phyloP scores from a whole-genome alignment of 2,329 filamentous ascomycete genomes.

The Fusarium austroafricanum region DNA sequence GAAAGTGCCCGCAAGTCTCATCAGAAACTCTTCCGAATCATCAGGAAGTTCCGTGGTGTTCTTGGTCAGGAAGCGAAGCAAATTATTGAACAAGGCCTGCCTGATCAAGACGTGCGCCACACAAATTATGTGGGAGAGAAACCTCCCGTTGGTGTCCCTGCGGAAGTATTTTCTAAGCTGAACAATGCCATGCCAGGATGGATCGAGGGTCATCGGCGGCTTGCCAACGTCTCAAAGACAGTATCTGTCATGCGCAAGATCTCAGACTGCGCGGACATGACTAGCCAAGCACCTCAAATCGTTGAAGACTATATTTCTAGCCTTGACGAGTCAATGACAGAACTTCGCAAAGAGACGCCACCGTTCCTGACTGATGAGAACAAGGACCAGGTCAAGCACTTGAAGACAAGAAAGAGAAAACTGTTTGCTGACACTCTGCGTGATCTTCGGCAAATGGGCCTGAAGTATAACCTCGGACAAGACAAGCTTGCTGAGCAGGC shows the following conservation, averaged over 20 bases:
- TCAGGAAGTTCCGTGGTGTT: constrained; percentile 87
- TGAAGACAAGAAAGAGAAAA: constrained; percentile 90
- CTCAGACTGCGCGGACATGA: constrained; percentile 62
- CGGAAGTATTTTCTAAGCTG: constrained; percentile 35
- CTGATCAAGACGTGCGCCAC: constrained; percentile 57
- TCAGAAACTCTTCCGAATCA: constrained; percentile 88
- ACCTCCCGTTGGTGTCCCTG: constrained; percentile 16
- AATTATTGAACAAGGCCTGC: constrained; percentile 70
- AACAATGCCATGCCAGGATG: constrained; percentile 51
- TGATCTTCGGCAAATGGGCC: constrained; percentile 86
- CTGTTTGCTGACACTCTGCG: constrained; percentile 91
- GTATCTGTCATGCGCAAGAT: constrained; percentile 79
- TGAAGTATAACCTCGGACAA: constrained; percentile 83
- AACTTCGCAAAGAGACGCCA: constrained; percentile 87
- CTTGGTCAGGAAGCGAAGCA: constrained; percentile 80
- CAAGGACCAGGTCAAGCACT: constrained; percentile 83
- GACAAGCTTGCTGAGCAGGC: constrained; percentile 79
- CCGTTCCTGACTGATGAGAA: constrained; percentile 86
- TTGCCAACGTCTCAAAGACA: constrained; percentile 77
- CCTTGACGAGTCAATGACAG: constrained; percentile 73
- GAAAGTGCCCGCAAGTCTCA: constrained; percentile 93
- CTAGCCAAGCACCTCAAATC: constrained; percentile 67
- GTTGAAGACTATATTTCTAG: constrained; percentile 77
- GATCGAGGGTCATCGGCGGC: constrained; percentile 67
- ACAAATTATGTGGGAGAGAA: constrained; percentile 3